Base-by-base conservation (phyloP, 2,329 filamentous ascomycete genomes). In the Calonectria multiphialidica region DNA sequence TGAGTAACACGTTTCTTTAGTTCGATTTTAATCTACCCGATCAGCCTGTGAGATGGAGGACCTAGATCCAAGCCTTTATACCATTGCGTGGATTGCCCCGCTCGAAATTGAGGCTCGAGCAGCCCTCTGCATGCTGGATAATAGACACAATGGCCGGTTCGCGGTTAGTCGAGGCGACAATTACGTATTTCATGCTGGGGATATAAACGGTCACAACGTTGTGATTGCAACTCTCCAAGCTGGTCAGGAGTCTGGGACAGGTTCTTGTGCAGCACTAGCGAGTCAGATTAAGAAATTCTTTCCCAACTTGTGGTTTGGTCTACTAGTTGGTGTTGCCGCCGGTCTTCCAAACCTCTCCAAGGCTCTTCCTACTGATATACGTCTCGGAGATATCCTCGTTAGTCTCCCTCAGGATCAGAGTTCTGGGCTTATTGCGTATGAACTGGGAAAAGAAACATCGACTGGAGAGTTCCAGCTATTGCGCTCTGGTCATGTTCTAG, bases 261-360 rank as follows among this genome's bases (percentile, higher is more conserved):
- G 75, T 6, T 82, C 83, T 3, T 81, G 82, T 1, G 80, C 81
- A 1, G 79, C 81, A 8, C 79, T 85, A 5, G 81, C 82, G 0
- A 78, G 77, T 37, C 81, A 85, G 47, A 72, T 84, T 15, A 83
- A 82, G 62, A 80, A 49, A 23, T 81, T 79, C 59, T 84, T 84
- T 59, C 81, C 80, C 0, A 83, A 84, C 33, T 75, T 86, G 16
- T 83, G 82, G 79, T 84, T 85, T 45, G 81, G 82, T 1, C 77
- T 86, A 2, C 74, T 85, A 3, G 82, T 85, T 16, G 84, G 83
- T 37, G 79, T 86, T 13, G 83, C 82, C 8, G 81, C 83, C 1
- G 84, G 83, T 1, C 77, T 85, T 2, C 83, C 83, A 0, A 77
- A 80, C 35, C 72, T 82, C 13, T 50, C 44, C 4, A 18, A 33